A percentile compares a stretch with the other conserved stretches of the same genome.
These are phyloP conservation scores for Protomyces macrosporus DNA, from an alignment of 1,139 yeast species.

Conservation along the genomic window DNA sequence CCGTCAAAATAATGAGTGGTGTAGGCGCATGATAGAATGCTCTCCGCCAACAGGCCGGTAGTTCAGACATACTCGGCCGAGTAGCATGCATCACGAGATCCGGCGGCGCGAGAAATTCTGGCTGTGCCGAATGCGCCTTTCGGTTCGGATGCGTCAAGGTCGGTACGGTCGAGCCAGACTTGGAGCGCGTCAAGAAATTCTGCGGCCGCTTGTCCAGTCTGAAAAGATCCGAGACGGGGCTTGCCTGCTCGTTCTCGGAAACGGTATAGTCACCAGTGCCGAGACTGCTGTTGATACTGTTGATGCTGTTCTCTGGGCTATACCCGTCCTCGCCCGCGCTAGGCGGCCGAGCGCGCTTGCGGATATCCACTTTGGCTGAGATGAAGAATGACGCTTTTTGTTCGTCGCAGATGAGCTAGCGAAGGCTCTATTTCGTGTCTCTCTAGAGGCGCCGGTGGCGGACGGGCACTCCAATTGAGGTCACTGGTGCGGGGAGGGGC, in stretches of 20 bases:
- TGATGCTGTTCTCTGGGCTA: neutral
- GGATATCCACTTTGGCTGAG: neutral
- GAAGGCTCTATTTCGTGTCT: too few species aligned
- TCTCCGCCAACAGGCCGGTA: neutral
- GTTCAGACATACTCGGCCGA: neutral
- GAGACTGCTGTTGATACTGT: neutral
- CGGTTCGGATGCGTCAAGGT: neutral
- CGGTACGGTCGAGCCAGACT: neutral
- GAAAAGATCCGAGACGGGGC: neutral
- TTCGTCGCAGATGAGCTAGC: too few species aligned
- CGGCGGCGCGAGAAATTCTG: neutral
- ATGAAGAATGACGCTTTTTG: too few species aligned
- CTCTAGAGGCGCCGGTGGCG: too few species aligned
- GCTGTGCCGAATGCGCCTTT: neutral
- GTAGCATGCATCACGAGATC: neutral
- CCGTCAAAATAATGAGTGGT: conserved; percentile 3
- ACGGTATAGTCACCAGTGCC: neutral
- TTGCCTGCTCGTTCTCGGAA: neutral
- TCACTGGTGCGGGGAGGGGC: too few species aligned
- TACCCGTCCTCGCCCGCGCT: neutral
- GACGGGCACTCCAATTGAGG: too few species aligned
- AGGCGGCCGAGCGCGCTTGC: neutral
- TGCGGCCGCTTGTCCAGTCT: neutral
- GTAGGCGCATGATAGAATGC: conserved; percentile 1
- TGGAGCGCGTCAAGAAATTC: neutral